Conservation (phyloP, 2,329 filamentous ascomycete species). For the Hymenoscyphus fructigenus region DNA sequence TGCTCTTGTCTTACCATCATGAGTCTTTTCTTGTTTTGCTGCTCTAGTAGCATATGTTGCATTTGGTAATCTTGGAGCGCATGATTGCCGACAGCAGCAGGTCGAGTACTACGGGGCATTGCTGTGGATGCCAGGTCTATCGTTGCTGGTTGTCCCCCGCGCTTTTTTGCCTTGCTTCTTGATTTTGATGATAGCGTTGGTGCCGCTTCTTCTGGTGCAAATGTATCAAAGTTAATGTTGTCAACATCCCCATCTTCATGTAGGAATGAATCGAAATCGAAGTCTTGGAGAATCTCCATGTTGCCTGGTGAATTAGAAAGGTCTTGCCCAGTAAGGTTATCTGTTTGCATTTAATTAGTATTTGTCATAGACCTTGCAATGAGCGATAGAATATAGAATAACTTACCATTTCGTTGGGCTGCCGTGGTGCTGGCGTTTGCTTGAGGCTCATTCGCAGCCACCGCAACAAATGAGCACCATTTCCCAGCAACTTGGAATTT, state of each 20-base stretch:
- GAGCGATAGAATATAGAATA: background rate
- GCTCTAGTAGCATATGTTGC: slow-evolving; percentile 5
- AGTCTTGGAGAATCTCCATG: slow-evolving; percentile 5
- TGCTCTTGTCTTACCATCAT: slow-evolving; percentile 1
- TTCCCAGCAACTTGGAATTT: slow-evolving; percentile 66
- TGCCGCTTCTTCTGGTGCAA: too few relatives aligned
- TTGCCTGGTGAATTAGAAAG: background rate
- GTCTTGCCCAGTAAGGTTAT: background rate
- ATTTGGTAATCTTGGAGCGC: slow-evolving; percentile 7
- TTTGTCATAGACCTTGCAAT: background rate
- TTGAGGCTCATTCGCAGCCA: slow-evolving; percentile 45
- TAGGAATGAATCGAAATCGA: slow-evolving; percentile 6
- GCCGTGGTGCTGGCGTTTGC: slow-evolving; percentile 7
- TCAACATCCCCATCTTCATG: background rate
- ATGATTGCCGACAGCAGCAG: background rate
- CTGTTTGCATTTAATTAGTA: background rate
- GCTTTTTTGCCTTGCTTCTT: too few relatives aligned
- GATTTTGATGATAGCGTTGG: too few relatives aligned
- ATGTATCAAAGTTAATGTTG: background rate
- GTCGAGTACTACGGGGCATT: too few relatives aligned
- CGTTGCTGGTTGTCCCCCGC: too few relatives aligned
- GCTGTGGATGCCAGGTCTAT: too few relatives aligned
- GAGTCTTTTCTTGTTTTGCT: slow-evolving; percentile 4
- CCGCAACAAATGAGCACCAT: slow-evolving; percentile 72
- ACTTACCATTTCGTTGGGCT: background rate